Percentiles rank a stretch among this genome's conserved stretches.
Conservation (phyloP, 2,329 filamentous ascomycete species). For the Alternaria sp. region DNA sequence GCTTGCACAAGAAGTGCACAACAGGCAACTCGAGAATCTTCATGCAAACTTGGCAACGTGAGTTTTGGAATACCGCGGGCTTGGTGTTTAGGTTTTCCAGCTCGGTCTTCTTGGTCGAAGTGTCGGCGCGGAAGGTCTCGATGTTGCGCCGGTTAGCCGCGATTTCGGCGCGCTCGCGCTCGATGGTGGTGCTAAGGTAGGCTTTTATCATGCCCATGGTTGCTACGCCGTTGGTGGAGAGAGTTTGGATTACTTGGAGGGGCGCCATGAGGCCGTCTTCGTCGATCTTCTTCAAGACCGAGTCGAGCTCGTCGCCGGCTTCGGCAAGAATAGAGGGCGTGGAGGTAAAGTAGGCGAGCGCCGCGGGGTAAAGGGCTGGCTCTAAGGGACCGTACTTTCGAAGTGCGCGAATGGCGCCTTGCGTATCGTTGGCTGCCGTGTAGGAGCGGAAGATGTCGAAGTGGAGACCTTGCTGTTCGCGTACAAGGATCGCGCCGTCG, state of each 20-base stretch:
- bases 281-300: conserved; percentile 84
- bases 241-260: conserved; percentile 92
- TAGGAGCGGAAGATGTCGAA: conserved; percentile 98
- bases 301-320: conserved; percentile 81
- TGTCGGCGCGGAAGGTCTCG: conserved; percentile 82
- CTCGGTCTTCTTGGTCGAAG: conserved; percentile 77
- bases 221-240: conserved; percentile 79
- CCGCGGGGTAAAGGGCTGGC: conserved; percentile 89
- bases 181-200: conserved; percentile 88
- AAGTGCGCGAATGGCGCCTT: conserved; percentile 86
- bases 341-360: conserved; percentile 91
- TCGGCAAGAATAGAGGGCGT: conserved; percentile 81
- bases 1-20: conserved; percentile 96
- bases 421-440: conserved; percentile 88
- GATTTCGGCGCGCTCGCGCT: conserved; percentile 87
- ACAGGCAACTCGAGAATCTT: conserved; percentile 81
- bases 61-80: conserved; percentile 88
- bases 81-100: conserved; percentile 78
- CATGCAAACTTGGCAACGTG: conserved; percentile 83
- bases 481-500: conserved; percentile 89
- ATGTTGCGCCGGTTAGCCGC: conserved; percentile 81
- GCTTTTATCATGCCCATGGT: conserved; percentile 98
- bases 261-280: conserved; percentile 92
- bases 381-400: conserved; percentile 91
- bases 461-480: conserved; percentile 88